Base-by-base conservation (phyloP, 2,329 filamentous ascomycete genomes). In the Harringtonia lauricola region DNA sequence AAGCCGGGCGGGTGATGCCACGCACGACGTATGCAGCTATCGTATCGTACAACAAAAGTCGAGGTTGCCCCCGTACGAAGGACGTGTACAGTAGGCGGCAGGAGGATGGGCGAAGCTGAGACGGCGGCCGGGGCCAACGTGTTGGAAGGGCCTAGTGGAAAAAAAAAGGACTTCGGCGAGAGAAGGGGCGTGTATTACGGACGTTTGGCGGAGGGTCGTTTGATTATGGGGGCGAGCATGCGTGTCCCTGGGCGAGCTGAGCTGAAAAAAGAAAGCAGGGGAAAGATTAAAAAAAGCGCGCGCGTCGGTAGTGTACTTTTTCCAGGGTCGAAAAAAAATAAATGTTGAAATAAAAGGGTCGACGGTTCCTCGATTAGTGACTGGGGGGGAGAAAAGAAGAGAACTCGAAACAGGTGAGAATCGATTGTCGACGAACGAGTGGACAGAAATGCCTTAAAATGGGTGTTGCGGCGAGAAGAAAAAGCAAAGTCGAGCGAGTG, bases 191-290 rank as follows among this genome's bases (percentile, higher is more conserved):
- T 26, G 24, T 26, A 35, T 35, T n/a, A 14, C 18, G 15, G 9
- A 21, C 33, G 33, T 36, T 8, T 42, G 40, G 26, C n/a, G 30
- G 34, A 15, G 30, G 4, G 34, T 15, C 21, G 22, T 4, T 41
- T n/a, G 14, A 9, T n/a, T 21, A 15, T 9, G 14, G n/a, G 31
- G 19, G n/a, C 22, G n/a, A 8, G 19, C 15, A 34, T 36, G 18
- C 12, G 26, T 8, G 21, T n/a, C 33, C 18, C 22, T 36, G 24
- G 10, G 26, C 36, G 12, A 40, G 26, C 33, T 37, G 38, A 41
- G 43, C 43, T 37, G 38, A 37, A 45, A 24, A 18, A 39, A 28
- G 19, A 22, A 45, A 36, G 29, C 22, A 38, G n/a, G 2, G 29
- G 31, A 26, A 30, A 13, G 8, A n/a, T 33, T n/a, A 14, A 7